Evolutionary conservation across 352 stramenopile genomes (phyloP), one percentile per base, ranked within the genome.

Genomic region (Pythium phragmiticola): DNA sequence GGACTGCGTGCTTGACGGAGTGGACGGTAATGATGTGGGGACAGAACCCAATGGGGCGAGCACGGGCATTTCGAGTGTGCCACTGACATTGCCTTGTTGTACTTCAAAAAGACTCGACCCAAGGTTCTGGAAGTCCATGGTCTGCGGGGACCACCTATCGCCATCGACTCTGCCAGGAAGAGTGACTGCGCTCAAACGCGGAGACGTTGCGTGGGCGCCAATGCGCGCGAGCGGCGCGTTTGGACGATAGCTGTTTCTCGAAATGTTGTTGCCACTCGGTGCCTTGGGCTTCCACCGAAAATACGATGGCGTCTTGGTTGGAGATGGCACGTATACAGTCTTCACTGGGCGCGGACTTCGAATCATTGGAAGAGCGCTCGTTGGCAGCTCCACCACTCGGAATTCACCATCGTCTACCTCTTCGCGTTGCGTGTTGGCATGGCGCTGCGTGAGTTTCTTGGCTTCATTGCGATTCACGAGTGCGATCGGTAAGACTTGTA

Each of bases 281-380:
- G 51, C 41, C 11, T 77, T 66, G 3, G 65, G 72, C 34, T 84
- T 87, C 81, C 77, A 90, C 19, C 78, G 74, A 56, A 88, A 90
- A 60, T 90, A 90, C 52, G 78, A 68, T 0, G 79, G 81, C 0
- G 79, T 88, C 30, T 78, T 75, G 7, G 77, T 73, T 11, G 81
- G 78, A 1, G 52, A 72, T 11, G 74, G 63, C 1, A 77, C 46
- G 63, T 85, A 88, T 5, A 41, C 30, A 7, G 34, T 43, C 47
- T 83, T 88, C 26, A 80, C 60, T 0, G 68, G 63, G 2, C 77
- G 68, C 3, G 74, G 69, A 33, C 76, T 87, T 11, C 76, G 69
- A 14, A 90, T 66, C 34, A 76, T 71, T n/a, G 81, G 81, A 2
- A 90, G 68, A n/a, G 68, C 77, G 37, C 81, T 79, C 16, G 75